Base-by-base conservation (phyloP, 495 filamentous ascomycete species). In the Terfezia boudieri region DNA sequence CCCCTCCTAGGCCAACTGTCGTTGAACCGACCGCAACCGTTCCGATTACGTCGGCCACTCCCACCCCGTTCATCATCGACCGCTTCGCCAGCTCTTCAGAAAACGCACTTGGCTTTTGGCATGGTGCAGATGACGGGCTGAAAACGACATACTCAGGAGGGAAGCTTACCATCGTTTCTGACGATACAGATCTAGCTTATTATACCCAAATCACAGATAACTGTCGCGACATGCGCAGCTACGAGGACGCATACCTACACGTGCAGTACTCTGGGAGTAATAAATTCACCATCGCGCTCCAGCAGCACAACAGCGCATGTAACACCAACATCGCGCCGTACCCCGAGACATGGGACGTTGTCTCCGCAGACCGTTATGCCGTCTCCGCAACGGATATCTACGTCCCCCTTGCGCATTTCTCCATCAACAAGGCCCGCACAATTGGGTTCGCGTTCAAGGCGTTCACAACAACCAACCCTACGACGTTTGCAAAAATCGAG, bases 361-460 rank as follows among this genome's bases (percentile, higher is more conserved):
- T 84, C 17, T 79, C 85, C 58, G 81, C 81, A 1, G 69, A 74
- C 2, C 72, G 81, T 43, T 87, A 87, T 62, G 67, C 69, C n/a
- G 71, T 69, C 50, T 62, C 63, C 36, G 67, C 58, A 16, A 68
- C 65, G 0, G 78, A 85, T 59, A 78, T 86, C 59, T 86, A 83
- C 64, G 76, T 86, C 50, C 83, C 83, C 0, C 63, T 88, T n/a
- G 70, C 69, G 35, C 83, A 88, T 65, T 88, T 87, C 69, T 67
- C 71, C 56, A 72, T 86, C 57, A 70, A 84, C 62, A 73, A 75
- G 2, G 68, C 66, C 37, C 72, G 76, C 4, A 61, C 72, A 20
- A 71, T 85, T 43, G 82, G 81, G 4, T 69, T 88, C 52, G 77
- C 77, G 2, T 70, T 88, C 46, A 74, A 78, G 59, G 81, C 79